phyloP scores from a whole-genome alignment of 2,329 filamentous ascomycete genomes.

The Scorias spongiosa region DNA sequence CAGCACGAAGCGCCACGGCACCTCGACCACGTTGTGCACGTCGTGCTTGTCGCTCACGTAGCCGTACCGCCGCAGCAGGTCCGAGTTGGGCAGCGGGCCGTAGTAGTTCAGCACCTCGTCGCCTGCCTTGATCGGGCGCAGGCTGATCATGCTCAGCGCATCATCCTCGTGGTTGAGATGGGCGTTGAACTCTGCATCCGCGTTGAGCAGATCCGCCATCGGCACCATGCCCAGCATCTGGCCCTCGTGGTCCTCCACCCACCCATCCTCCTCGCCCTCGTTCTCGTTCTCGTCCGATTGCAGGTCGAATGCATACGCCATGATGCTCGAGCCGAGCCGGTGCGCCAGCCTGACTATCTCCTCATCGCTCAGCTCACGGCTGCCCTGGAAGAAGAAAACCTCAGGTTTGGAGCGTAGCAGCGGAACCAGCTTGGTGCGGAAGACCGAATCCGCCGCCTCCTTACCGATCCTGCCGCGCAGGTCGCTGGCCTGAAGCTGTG shows the following conservation, averaged over 20 bases:
- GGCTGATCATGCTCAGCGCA: slow-evolving; percentile 53
- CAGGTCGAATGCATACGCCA: slow-evolving; percentile 86
- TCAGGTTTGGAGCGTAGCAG: slow-evolving; percentile 29
- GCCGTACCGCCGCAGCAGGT: slow-evolving; percentile 71
- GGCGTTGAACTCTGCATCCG: slow-evolving; percentile 74
- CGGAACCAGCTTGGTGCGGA: slow-evolving; percentile 42
- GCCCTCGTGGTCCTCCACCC: slow-evolving; percentile 28
- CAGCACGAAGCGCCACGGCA: slow-evolving; percentile 21
- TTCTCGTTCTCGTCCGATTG: slow-evolving; percentile 44
- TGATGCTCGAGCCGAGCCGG: slow-evolving; percentile 73
- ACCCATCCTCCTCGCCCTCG: slow-evolving; percentile 14
- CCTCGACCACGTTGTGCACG: slow-evolving; percentile 68
- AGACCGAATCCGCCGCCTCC: slow-evolving; percentile 53
- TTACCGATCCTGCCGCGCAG: slow-evolving; percentile 66
- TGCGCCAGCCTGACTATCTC: slow-evolving; percentile 47
- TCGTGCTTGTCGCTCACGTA: slow-evolving; percentile 69
- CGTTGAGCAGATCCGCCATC: slow-evolving; percentile 79
- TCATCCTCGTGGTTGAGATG: slow-evolving; percentile 45
- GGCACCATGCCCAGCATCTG: slow-evolving; percentile 72
- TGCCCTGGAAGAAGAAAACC: slow-evolving; percentile 24
- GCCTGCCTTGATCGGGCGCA: slow-evolving; percentile 52
- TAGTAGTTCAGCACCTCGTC: slow-evolving; percentile 83
- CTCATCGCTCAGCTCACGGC: slow-evolving; percentile 26
- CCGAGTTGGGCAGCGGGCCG: slow-evolving; percentile 66
- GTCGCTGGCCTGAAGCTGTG: slow-evolving; percentile 59